Base-by-base conservation (phyloP, 371 early-diverging fungal genomes). In the Lichtheimia ornata region DNA sequence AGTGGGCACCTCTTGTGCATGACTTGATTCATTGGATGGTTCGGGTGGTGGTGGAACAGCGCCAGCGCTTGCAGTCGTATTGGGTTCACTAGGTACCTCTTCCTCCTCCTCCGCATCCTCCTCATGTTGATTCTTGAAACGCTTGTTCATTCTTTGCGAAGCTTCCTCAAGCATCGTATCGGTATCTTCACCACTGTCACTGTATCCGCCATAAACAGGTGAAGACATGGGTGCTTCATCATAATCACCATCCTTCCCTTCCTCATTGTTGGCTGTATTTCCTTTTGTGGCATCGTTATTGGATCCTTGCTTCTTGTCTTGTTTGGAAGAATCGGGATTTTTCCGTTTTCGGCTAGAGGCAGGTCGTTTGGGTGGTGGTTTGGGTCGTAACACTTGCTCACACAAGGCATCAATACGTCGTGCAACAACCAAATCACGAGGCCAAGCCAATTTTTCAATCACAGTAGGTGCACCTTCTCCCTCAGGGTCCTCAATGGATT, bases 331-430 rank as follows among this genome's bases (percentile, higher is more conserved):
- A 45, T 44, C 59, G 40, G 57, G 41, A 25, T 57, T 56, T 49
- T 71, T 70, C 35, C 74, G 76, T 49, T 74, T 76, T 50, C 72
- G 68, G 22, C 44, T 59, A 20, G 55, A 53, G 5, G 47, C 49
- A 13, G 62, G 55, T 64, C 65, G 65, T 41, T 73, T 78, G 0
- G 77, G 69, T 12, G 77, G 70, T 2, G 83, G 76, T 56, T 83
- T 84, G 15, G 86, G 86, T 40, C 76, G 69, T n/a, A 79, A 60
- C 24, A 86, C 82, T 53, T 86, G 71, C 42, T 84, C 83, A 50
- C 84, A 83, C 18, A 88, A 64, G 28, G 83, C 75, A 50, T 86
- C 85, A 51, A 88, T 76, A 17, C 88, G 85, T 50, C 85, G 71
- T 15, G 81, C 71, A 35, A 86, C 77, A 14, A 86, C 84, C 13